Percentiles rank a stretch among this genome's conserved stretches.
These are phyloP conservation scores for Picochlorum sp. DNA, from an alignment of 139 green algal species.

Conservation along the genomic window DNA sequence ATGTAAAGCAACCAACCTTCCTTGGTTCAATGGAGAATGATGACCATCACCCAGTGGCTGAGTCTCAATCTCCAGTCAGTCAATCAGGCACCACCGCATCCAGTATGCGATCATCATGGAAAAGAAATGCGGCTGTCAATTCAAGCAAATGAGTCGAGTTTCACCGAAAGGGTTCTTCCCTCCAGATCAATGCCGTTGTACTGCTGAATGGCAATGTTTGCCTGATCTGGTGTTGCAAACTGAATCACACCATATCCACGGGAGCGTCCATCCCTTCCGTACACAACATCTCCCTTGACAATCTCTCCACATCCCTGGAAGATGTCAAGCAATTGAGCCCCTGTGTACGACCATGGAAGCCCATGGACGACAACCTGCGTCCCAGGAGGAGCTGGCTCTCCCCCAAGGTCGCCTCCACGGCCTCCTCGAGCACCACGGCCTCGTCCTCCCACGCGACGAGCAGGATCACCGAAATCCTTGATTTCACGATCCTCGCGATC, in stretches of 20 bases:
- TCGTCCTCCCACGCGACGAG: neutral
- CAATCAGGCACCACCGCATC: too few species aligned
- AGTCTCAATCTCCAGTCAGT: too few species aligned
- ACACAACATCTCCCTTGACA: slow-evolving; percentile 64
- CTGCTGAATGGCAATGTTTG: slow-evolving; percentile 58
- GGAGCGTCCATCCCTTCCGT: slow-evolving; percentile 61
- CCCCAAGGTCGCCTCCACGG: neutral
- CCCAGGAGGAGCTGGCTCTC: slow-evolving; percentile 5
- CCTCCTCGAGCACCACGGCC: neutral
- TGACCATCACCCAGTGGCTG: too few species aligned
- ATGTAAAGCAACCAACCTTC: too few species aligned
- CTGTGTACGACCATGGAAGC: slow-evolving; percentile 80
- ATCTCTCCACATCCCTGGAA: slow-evolving; percentile 60
- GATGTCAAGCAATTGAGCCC: slow-evolving; percentile 68
- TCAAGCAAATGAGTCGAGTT: slow-evolving; percentile 77
- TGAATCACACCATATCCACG: slow-evolving; percentile 81
- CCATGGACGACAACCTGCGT: slow-evolving; percentile 82
- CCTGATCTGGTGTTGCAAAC: slow-evolving; percentile 64
- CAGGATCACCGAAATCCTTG: slow-evolving; percentile 50
- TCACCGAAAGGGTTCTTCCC: slow-evolving; percentile 69
- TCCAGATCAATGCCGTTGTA: slow-evolving; percentile 75
- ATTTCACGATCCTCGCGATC: slow-evolving; percentile 91
- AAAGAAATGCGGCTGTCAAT: neutral
- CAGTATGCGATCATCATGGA: neutral
- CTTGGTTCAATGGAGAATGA: too few species aligned